These are phyloP conservation scores for Mycena alexandri DNA, from an alignment of 768 basidiomycete species.

Conservation along the genomic window DNA sequence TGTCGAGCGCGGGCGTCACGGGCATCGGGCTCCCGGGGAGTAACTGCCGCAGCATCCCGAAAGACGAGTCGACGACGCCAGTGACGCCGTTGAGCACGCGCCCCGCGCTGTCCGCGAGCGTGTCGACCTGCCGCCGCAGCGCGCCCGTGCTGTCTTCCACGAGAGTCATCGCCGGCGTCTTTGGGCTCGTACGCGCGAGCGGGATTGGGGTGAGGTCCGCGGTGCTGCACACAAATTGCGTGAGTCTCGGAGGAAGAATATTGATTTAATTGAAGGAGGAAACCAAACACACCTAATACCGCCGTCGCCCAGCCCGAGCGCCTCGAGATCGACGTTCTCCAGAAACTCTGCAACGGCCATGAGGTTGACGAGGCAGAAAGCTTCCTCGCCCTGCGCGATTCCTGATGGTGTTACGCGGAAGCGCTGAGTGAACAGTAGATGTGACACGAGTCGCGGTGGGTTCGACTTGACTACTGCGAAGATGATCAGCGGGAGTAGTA, in stretches of 20 bases:
- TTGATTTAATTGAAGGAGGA: slow-evolving; percentile 1
- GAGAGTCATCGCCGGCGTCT: slow-evolving; percentile 56
- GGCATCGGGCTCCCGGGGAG: slow-evolving; percentile 62
- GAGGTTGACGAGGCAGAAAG: slow-evolving; percentile 93
- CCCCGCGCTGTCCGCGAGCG: slow-evolving; percentile 85
- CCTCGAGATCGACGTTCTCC: slow-evolving; percentile 91
- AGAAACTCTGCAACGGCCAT: slow-evolving; percentile 97
- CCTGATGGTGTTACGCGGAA: slow-evolving; percentile 53
- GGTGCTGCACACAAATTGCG: slow-evolving; percentile 60
- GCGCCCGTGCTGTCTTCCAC: slow-evolving; percentile 63
- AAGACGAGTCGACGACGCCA: slow-evolving; percentile 92
- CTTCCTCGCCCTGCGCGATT: slow-evolving; percentile 80
- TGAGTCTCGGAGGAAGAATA: slow-evolving; percentile 14
- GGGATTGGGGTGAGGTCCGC: slow-evolving; percentile 88
- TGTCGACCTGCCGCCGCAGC: slow-evolving; percentile 85
- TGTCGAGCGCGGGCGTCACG: slow-evolving; percentile 35
- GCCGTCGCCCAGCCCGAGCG: slow-evolving; percentile 70
- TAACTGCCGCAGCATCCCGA: slow-evolving; percentile 86
- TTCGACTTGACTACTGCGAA: slow-evolving; percentile 95
- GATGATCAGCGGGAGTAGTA: slow-evolving; percentile 93
- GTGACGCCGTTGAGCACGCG: slow-evolving; percentile 84
- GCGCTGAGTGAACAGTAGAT: slow-evolving; percentile 74
- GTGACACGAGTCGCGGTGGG: slow-evolving; percentile 82
- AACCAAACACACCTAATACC: slow-evolving; percentile 69
- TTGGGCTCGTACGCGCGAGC: slow-evolving; percentile 65